These are phyloP conservation scores for Hemisphaericaspora nanyangensis DNA, from an alignment of 805 yeast genomes.

Conservation along the genomic window DNA sequence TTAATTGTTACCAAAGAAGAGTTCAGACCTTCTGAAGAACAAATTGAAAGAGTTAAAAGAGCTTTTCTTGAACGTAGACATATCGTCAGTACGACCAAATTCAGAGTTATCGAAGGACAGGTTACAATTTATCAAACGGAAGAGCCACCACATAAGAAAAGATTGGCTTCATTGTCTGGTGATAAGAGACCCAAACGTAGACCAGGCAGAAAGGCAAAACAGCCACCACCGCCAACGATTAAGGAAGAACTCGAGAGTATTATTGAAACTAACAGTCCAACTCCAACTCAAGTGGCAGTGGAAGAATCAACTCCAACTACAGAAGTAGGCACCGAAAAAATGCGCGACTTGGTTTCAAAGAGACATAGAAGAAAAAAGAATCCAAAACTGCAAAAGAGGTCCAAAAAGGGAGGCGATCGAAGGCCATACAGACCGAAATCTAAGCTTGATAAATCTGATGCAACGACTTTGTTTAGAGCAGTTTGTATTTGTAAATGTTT, in stretches of 20 bases:
- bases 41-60: conserved; percentile 22
- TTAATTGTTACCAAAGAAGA: conserved; percentile 26
- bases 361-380: conserved; percentile 12
- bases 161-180: conserved; percentile 19
- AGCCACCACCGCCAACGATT: not conserved
- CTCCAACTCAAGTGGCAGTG: not conserved
- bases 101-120: conserved; percentile 25
- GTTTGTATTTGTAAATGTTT: conserved; percentile 68
- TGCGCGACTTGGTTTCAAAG: conserved; percentile 9
- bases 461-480: conserved; percentile 55
- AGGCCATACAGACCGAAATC: conserved; percentile 11
- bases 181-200: not conserved
- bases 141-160: conserved; percentile 9
- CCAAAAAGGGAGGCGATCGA: not conserved
- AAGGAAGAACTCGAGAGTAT: not conserved
- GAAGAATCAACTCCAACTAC: not conserved
- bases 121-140: conserved; percentile 18
- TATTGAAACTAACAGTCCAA: not conserved
- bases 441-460: conserved; percentile 41
- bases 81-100: conserved; percentile 10
- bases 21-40: conserved; percentile 23
- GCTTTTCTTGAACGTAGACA: conserved; percentile 26
- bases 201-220: not conserved
- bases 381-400: conserved; percentile 2
- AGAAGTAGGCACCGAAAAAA: not conserved